Percentiles rank a stretch among this genome's conserved stretches.
Conservation (phyloP, 164 flowering plant genomes). For the Annona squamosa region DNA sequence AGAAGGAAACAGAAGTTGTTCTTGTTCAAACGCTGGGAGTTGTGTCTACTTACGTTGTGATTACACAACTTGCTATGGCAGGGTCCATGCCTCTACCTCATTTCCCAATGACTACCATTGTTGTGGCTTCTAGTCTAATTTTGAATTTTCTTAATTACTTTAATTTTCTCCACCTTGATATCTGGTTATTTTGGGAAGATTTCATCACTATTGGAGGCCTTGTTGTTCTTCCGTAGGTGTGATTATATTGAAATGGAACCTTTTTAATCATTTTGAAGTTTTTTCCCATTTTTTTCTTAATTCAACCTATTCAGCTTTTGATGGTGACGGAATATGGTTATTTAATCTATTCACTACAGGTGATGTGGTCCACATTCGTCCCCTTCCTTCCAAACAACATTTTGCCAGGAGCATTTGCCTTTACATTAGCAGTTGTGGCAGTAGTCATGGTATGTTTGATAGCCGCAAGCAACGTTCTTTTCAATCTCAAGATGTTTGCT, state of each 20-base stretch:
- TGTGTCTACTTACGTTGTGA: conserved; percentile 52
- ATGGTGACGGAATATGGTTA: no score
- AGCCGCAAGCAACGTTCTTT: no score
- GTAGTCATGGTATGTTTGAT: conserved; percentile 17
- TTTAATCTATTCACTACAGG: conserved; percentile 8
- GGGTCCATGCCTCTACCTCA: conserved; percentile 76
- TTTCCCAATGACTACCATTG: conserved; percentile 48
- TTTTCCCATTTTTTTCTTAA: no score
- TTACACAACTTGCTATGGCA: conserved; percentile 73
- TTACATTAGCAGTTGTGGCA: conserved; percentile 10
- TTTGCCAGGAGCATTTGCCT: conserved; percentile 19
- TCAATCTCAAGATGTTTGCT: not conserved
- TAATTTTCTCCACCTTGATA: conserved; percentile 31
- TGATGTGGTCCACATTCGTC: conserved; percentile 22
- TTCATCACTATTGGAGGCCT: conserved; percentile 84
- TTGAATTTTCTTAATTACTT: conserved; percentile 73
- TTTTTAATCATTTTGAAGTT: not conserved
- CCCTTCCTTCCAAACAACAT: conserved; percentile 18
- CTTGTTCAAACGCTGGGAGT: conserved; percentile 90
- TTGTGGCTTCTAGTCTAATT: conserved; percentile 57
- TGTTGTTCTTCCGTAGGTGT: conserved; percentile 85
- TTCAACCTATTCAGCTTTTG: no score
- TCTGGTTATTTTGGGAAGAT: conserved; percentile 91
- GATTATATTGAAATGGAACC: not conserved
- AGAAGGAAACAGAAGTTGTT: conserved; percentile 76